Evolutionary conservation across 345 rosid species (phyloP).

Genomic region (Moricandia moricandioides): DNA sequence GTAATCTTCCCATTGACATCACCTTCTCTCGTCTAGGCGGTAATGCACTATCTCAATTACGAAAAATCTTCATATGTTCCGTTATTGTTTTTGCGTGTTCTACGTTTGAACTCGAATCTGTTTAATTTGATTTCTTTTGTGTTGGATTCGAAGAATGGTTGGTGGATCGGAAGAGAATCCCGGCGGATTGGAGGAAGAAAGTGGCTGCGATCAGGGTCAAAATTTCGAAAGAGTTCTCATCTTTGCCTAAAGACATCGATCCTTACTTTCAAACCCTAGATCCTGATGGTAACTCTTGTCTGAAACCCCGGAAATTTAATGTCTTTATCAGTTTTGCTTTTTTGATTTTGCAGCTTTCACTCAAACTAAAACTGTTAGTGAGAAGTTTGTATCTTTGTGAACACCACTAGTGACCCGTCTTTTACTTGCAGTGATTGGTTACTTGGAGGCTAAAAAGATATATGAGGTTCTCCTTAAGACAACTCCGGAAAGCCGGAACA

Average conservation of each 20-base stretch:
- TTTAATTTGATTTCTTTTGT: conserved; percentile 10
- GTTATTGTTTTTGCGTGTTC: neutral
- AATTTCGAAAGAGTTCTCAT: conserved; percentile 65
- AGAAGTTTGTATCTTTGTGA: neutral
- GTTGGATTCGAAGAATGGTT: conserved; percentile 65
- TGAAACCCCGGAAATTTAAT: neutral
- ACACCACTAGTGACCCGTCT: neutral
- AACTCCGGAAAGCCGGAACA: conserved; percentile 79
- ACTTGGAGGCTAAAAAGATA: conserved; percentile 75
- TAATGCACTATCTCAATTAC: conserved; percentile 24
- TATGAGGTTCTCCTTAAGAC: conserved; percentile 71
- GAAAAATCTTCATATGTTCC: neutral
- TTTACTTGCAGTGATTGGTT: conserved; percentile 60
- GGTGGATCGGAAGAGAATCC: conserved; percentile 93
- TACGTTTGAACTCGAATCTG: neutral
- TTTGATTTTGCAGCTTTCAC: no score
- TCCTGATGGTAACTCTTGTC: conserved; percentile 51
- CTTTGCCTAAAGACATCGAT: conserved; percentile 75
- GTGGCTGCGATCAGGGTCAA: conserved; percentile 65
- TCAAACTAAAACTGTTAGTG: neutral
- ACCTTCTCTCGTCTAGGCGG: conserved; percentile 94
- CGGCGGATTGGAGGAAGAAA: conserved; percentile 88
- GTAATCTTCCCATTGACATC: conserved; percentile 90
- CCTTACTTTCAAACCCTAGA: conserved; percentile 77
- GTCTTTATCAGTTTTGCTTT: neutral